Percentiles rank a stretch among this genome's conserved stretches.
Conservation (phyloP, 352 stramenopile genomes). For the Chrysophaeum taylorii region DNA sequence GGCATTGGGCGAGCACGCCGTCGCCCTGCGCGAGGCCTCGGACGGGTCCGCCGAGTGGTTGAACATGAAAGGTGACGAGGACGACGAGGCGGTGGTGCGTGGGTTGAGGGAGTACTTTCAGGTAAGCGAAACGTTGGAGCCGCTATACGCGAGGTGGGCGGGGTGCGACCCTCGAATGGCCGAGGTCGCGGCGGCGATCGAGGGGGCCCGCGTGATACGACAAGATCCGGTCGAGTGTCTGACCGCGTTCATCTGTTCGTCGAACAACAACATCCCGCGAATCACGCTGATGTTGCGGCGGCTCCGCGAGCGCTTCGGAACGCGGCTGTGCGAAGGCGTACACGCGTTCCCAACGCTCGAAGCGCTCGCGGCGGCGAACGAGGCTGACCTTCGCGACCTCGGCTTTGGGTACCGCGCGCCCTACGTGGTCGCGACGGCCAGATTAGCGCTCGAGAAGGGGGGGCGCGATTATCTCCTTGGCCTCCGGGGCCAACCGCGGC, state of each 20-base stretch:
- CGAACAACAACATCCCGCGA: conserved; percentile 94
- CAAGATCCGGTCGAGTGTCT: conserved; percentile 91
- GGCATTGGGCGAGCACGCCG: conserved; percentile 40
- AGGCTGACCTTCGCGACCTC: conserved; percentile 32
- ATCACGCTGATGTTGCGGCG: conserved; percentile 84
- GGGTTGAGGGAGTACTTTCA: conserved; percentile 74
- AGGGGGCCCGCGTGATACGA: conserved; percentile 72
- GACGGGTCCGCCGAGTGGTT: conserved; percentile 52
- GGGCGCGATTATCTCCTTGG: conserved; percentile 50
- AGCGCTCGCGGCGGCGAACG: conserved; percentile 59
- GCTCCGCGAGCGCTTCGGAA: conserved; percentile 72
- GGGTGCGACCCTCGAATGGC: conserved; percentile 49
- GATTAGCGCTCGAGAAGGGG: conserved; percentile 52
- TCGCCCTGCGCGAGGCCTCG: conserved; percentile 45
- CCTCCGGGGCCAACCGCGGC: conserved; percentile 30
- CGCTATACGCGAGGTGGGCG: conserved; percentile 70
- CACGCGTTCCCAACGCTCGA: conserved; percentile 79
- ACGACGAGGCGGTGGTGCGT: conserved; percentile 23
- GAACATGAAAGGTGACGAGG: conserved; percentile 35
- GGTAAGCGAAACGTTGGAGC: conserved; percentile 49
- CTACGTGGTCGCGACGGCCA: conserved; percentile 66
- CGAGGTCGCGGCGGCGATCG: conserved; percentile 57
- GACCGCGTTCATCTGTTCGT: conserved; percentile 93
- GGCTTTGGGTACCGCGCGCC: conserved; percentile 75
- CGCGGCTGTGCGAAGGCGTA: conserved; percentile 46